Percentiles rank a stretch among this genome's conserved stretches.
Conservation (phyloP, 2,329 filamentous ascomycete species). For the Cryphonectria japonica region DNA sequence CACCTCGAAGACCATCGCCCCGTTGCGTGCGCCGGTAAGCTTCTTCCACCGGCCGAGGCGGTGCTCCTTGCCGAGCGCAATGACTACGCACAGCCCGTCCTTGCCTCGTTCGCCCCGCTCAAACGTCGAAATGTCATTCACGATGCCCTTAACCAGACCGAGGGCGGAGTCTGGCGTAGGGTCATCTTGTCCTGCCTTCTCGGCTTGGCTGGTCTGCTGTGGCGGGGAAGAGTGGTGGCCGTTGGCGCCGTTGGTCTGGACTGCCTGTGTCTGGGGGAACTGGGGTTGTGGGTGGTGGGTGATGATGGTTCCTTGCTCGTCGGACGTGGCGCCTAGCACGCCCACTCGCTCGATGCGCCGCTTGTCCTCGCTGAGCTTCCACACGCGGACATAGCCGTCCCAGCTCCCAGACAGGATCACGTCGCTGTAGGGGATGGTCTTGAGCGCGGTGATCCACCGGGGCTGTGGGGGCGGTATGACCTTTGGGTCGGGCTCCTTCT, state of each 20-base stretch:
- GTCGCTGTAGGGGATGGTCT: constrained; percentile 87
- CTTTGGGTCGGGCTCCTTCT: constrained; percentile 62
- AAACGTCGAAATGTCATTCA: constrained; percentile 88
- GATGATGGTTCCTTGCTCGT: constrained; percentile 28
- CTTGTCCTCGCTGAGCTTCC: constrained; percentile 85
- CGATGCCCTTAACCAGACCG: constrained; percentile 66
- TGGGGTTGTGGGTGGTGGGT: constrained; percentile 26
- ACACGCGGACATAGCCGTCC: constrained; percentile 86
- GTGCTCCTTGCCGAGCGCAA: constrained; percentile 85
- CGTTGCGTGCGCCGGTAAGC: constrained; percentile 69
- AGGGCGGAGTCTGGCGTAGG: constrained; percentile 28
- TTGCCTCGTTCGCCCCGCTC: constrained; percentile 79
- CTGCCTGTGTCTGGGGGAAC: constrained; percentile 29
- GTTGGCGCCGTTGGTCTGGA: constrained; percentile 34
- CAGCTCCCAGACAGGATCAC: constrained; percentile 90
- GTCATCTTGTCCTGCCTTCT: constrained; percentile 26
- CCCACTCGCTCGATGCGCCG: constrained; percentile 75
- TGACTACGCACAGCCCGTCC: constrained; percentile 80
- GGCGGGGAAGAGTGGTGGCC: constrained; percentile 6
- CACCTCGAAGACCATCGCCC: constrained; percentile 86
- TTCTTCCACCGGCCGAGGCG: constrained; percentile 82
- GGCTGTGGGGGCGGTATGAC: constrained; percentile 69
- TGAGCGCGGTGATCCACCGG: constrained; percentile 87
- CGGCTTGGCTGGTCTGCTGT: constrained; percentile 10
- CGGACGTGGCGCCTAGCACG: constrained; percentile 54